Percentiles rank a stretch among this genome's conserved stretches.
Conservation (phyloP, 495 filamentous ascomycete genomes). For the Lasiosphaeria ovina region DNA sequence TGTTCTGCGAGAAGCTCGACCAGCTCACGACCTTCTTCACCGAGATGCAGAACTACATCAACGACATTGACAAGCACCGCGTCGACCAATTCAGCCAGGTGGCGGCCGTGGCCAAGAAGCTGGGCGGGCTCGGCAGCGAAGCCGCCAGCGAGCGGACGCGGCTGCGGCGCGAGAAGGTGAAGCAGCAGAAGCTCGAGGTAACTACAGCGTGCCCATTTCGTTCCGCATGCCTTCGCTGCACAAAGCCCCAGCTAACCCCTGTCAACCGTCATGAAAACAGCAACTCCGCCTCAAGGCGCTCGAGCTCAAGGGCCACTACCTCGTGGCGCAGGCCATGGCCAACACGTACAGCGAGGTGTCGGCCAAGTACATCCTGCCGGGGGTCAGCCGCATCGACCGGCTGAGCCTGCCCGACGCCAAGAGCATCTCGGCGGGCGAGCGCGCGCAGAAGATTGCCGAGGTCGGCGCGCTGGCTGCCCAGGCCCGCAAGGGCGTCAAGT, state of each 20-base stretch:
- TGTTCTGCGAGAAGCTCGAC: conserved; percentile 1
- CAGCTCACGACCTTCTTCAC: conserved; percentile 1
- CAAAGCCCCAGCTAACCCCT: not conserved
- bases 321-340: conserved; percentile 2
- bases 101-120: not conserved
- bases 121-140: not conserved
- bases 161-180: not conserved
- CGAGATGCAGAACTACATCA: not conserved
- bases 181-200: not conserved
- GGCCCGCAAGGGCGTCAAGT: not conserved
- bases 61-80: conserved; percentile 2
- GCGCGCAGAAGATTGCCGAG: not conserved
- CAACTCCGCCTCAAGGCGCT: not conserved
- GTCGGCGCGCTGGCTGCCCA: not conserved
- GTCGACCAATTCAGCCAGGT: conserved; percentile 2
- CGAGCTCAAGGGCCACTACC: not conserved
- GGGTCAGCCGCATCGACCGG: not conserved
- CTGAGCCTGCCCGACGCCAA: not conserved
- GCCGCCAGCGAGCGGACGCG: not conserved
- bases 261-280: no score
- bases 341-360: conserved; percentile 1
- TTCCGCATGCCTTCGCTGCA: not conserved
- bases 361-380: not conserved
- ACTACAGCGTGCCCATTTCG: not conserved
- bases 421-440: not conserved